A percentile compares a stretch with the other conserved stretches of the same genome.
phyloP scores from a whole-genome alignment of 2,329 filamentous ascomycete species.

The Lasiodiplodia hormozganensis region DNA sequence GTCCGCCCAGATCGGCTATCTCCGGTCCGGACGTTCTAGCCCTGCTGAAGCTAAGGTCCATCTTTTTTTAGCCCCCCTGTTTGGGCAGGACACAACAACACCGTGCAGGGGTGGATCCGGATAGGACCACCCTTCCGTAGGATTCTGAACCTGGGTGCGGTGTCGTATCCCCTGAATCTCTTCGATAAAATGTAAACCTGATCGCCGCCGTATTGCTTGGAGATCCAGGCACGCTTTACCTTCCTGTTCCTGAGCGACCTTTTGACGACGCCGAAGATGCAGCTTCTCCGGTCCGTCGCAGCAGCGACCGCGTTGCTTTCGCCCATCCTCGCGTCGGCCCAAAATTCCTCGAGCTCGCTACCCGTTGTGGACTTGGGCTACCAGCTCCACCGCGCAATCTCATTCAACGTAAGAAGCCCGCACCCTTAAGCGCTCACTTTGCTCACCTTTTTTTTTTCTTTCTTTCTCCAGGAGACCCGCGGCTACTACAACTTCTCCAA shows the following conservation, averaged over 20 bases:
- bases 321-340: neutral
- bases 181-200: neutral
- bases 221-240: neutral
- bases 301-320: neutral
- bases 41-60: too few species aligned
- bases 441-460: neutral
- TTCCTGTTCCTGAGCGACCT: neutral
- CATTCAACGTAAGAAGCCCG: conserved; percentile 49
- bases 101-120: too few species aligned
- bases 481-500: conserved; percentile 63
- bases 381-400: conserved; percentile 56
- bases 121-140: too few species aligned
- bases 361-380: conserved; percentile 63
- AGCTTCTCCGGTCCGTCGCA: neutral
- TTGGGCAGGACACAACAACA: too few species aligned
- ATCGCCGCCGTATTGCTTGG: neutral
- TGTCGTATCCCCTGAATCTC: too few species aligned
- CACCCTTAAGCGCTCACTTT: neutral
- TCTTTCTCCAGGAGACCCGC: conserved; percentile 40
- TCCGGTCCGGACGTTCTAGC: too few species aligned
- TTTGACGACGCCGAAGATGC: neutral
- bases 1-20: too few species aligned
- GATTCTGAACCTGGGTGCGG: too few species aligned
- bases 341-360: conserved; percentile 33
- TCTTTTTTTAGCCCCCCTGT: too few species aligned